Evolutionary conservation across 2,329 filamentous ascomycete species (phyloP).

Genomic region (Fusarium devonianum): DNA sequence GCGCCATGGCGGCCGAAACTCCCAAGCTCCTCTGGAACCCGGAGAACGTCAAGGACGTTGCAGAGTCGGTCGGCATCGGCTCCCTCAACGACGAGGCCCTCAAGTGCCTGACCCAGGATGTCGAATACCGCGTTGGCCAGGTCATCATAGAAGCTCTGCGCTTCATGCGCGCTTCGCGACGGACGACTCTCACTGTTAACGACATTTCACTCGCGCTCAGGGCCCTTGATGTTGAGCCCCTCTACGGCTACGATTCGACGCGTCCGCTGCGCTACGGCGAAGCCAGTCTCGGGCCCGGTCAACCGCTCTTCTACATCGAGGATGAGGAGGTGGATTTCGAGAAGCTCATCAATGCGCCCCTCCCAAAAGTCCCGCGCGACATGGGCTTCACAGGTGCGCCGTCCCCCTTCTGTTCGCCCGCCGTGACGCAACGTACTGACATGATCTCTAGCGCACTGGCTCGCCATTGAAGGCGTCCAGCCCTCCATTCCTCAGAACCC

Average conservation of each 20-base stretch:
- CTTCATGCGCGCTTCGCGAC: conserved; percentile 91
- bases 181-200: conserved; percentile 86
- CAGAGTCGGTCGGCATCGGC: conserved; percentile 90
- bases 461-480: conserved; percentile 96
- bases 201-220: conserved; percentile 87
- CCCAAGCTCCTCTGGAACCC: conserved; percentile 86
- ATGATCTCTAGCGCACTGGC: conserved; percentile 78
- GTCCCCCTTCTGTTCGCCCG: background rate
- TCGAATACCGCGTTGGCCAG: conserved; percentile 93
- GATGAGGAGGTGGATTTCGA: conserved; percentile 99
- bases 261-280: conserved; percentile 90
- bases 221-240: conserved; percentile 88
- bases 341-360: conserved; percentile 94
- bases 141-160: conserved; percentile 93
- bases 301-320: conserved; percentile 96
- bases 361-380: conserved; percentile 94
- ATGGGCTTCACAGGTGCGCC: conserved; percentile 84
- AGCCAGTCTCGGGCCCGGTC: conserved; percentile 89
- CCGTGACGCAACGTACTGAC: conserved; percentile 18
- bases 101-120: conserved; percentile 87
- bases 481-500: conserved; percentile 97
- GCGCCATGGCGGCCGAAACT: conserved; percentile 48
- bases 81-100: conserved; percentile 84
- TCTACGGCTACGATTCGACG: conserved; percentile 96
- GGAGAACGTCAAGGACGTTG: conserved; percentile 94